phyloP scores from a whole-genome alignment of 768 basidiomycete species.

The Harrya chromipes region DNA sequence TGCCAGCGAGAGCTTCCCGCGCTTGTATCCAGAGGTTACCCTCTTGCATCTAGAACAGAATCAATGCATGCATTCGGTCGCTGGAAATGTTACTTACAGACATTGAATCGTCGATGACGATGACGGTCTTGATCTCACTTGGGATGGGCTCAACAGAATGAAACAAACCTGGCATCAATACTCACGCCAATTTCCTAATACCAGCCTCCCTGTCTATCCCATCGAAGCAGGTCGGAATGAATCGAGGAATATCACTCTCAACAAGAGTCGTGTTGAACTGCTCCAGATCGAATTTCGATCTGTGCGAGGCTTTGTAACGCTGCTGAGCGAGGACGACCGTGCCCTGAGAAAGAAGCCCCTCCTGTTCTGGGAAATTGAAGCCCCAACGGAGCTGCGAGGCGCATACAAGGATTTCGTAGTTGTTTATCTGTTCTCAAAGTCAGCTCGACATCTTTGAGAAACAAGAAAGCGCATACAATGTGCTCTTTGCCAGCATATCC shows the following conservation, averaged over 20 bases:
- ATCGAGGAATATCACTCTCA: slow-evolving; percentile 28
- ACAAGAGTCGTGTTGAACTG: slow-evolving; percentile 26
- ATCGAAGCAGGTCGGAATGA: slow-evolving; percentile 13
- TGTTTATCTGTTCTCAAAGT: slow-evolving; percentile 20
- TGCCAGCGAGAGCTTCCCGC: slow-evolving; percentile 40
- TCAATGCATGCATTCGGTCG: background rate
- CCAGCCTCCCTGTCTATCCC: slow-evolving; percentile 19
- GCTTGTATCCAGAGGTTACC: slow-evolving; percentile 38
- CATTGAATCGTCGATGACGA: slow-evolving; percentile 40
- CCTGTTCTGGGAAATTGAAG: slow-evolving; percentile 14
- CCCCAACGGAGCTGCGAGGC: slow-evolving; percentile 34
- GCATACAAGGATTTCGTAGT: slow-evolving; percentile 36
- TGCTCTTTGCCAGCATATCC: slow-evolving; percentile 34
- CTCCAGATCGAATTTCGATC: slow-evolving; percentile 13
- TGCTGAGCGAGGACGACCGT: slow-evolving; percentile 32
- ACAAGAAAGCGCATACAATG: slow-evolving; percentile 19
- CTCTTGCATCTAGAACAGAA: slow-evolving; percentile 36
- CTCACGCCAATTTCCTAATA: slow-evolving; percentile 27
- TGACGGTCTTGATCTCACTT: slow-evolving; percentile 42
- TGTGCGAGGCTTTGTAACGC: background rate
- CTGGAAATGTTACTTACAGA: slow-evolving; percentile 24
- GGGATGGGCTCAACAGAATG: slow-evolving; percentile 1
- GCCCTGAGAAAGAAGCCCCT: slow-evolving; percentile 20
- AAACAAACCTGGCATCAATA: background rate
- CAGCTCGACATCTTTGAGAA: background rate